Evolutionary conservation across 129 eudicot genomes (phyloP), one percentile per base, ranked within the genome.

Genomic region (Flaveria robusta): DNA sequence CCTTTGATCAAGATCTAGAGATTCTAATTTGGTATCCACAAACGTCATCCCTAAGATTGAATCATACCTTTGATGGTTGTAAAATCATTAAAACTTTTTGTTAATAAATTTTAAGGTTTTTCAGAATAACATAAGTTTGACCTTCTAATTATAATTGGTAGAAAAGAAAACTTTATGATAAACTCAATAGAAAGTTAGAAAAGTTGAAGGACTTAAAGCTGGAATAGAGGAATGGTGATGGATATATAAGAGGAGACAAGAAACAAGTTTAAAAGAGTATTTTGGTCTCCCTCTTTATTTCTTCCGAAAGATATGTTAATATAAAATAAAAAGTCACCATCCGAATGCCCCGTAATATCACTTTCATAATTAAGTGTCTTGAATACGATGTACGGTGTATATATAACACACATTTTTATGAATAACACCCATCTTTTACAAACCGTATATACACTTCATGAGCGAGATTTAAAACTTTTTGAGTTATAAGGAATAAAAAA

Each of bases 281-380:
- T 71, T 71, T 79, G 83, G 83, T 79, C 73, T 62, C 65, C 82
- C 72, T 79, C n/a, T 51, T 34, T 47, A 8, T 49, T 50, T 71
- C 42, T 15, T 51, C 63, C 22, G 42, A 72, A 23, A 51, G 64
- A 62, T 67, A 56, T 24, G 47, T 55, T 62, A 22, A 71, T 20
- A 46, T 49, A 49, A 63, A 50, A 65, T 37, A 34, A 72, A 34
- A 63, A 72, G 83, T 79, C 78, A 79, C 59, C 74, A 79, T 79
- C 83, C 55, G 46, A 58, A 71, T 79, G 78, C 72, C 71, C 67
- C 73, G 68, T 49, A 37, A 46, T 7, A 71, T 63, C 83, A 71
- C 73, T 71, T 79, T 63, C 73, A 62, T 27, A 78, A 63, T 64
- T 79, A 71, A 78, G 78, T 79, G 83, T 79, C 83, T 72, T 79